Evolutionary conservation across 106 monocot genomes (phyloP), one percentile per base, ranked within the genome.

Genomic region (Dendrobium officinale): DNA sequence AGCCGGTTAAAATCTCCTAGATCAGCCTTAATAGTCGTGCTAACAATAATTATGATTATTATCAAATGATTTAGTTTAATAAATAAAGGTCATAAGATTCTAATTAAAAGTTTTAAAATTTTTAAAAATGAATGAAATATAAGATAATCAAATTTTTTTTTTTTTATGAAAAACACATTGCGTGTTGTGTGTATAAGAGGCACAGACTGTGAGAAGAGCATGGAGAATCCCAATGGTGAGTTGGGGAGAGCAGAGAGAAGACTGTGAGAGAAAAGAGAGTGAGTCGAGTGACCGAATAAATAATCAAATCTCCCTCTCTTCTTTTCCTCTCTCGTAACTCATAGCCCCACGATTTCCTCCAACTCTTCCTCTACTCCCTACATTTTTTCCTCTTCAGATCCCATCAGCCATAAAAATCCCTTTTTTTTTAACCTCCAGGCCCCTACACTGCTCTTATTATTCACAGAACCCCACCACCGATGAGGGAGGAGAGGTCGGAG

Each of bases 281-380:
- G 49, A 51, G 51, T 51, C 51, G 51, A 51, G 13, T 26, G 10
- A 51, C 11, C 47, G 17, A 51, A 77, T 77, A 77, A 51, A 77
- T 77, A 77, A 48, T 22, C 49, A n/a, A 47, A 77, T 51, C 48
- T 37, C 58, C 58, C 55, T 58, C 59, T 20, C 78, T 61, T 59
- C 58, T 40, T 29, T 20, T 20, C 20, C 58, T 59, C 78, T 17
- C 4, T 11, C 54, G 17, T 44, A 75, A 19, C 70, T 11, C 51
- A 51, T 51, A 51, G 13, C 51, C 15, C 51, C 51, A 66, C 64
- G 26, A 22, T 66, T 66, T 66, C 64, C 64, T 66, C 64, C 64
- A 26, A 22, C 64, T 66, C 64, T 66, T 26, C 64, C 22, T 22
- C 24, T 66, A 22, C 51, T 51, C 51, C 51, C 51, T 51, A 51